Base-by-base conservation (phyloP, 257 asterid species). In the Handroanthus guayacan region DNA sequence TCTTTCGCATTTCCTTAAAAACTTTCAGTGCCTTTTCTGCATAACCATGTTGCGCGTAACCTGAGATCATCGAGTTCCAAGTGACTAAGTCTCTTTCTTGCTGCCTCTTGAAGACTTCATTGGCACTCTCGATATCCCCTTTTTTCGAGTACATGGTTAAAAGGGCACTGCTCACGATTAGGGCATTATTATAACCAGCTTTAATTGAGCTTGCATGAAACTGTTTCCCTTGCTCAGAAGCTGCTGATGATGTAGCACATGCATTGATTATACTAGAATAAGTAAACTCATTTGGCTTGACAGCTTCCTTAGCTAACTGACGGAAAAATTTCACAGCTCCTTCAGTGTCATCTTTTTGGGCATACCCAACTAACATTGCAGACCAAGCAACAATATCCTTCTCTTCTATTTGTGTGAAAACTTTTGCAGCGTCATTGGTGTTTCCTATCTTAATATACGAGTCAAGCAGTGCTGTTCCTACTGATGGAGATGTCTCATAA, bases 331-430 rank as follows among this genome's bases (percentile, higher is more conserved):
- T 84, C 43, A 89, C 89, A 48, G 98, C 96, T 38, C 90, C 86
- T 62, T 87, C 91, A 16, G 79, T 81, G 58, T 95, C 89, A 78
- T 89, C 89, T 62, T 76, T 80, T 80, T 89, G 94, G 3, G 94
- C 95, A 74, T 87, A 91, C 67, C 97, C 97, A 78, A 90, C 86
- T 75, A 95, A 75, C 98, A 95, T 92, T 11, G 98, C 98, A 64
- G 98, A 95, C 99, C 99, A 89, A 62, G 96, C 92, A 82, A 95
- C 93, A 43, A 95, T 74, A 77, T 95, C 99, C 84, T 87, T 95
- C 72, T 85, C 94, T 45, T 84, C 86, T 75, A 95, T 88, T 48
- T 41, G 75, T 67, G 82, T 82, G 78, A 95, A 92, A 68, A 89
- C 85, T 85, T 83, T 85, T 44, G 84, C 83, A 43, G 98, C 97